Evolutionary conservation across 768 basidiomycete genomes (phyloP).

Genomic region (Phlebiopsis gigantea): DNA sequence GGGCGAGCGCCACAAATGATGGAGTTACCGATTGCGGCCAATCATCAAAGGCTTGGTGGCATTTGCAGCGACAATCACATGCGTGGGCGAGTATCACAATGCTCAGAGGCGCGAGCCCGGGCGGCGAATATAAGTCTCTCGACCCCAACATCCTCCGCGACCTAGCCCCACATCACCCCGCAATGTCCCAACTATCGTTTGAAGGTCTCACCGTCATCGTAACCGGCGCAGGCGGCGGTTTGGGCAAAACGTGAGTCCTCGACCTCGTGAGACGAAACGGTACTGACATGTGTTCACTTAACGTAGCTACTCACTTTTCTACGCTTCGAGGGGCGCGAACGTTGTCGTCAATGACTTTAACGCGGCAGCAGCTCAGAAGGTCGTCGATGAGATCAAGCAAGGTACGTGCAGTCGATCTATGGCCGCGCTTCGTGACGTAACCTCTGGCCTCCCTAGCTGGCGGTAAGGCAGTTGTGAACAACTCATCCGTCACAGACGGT

Average conservation of each 20-base stretch:
- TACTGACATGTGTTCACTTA: neutral
- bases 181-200: conserved; percentile 51
- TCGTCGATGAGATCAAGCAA: conserved; percentile 82
- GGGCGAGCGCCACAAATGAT: too few species aligned
- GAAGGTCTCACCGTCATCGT: conserved; percentile 88
- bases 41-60: conserved; percentile 1
- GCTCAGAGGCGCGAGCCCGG: neutral
- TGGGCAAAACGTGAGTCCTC: conserved; percentile 78
- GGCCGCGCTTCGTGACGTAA: neutral
- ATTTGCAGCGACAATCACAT: conserved; percentile 1
- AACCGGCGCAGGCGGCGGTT: conserved; percentile 93
- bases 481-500: conserved; percentile 84
- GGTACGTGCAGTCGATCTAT: conserved; percentile 41
- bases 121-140: neutral
- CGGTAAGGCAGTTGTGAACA: conserved; percentile 84
- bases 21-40: neutral
- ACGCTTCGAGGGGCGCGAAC: conserved; percentile 89
- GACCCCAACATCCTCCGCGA: neutral
- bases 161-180: neutral
- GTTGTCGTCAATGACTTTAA: conserved; percentile 96
- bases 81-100: conserved; percentile 5
- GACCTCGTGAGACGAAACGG: neutral
- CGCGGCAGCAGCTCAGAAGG: conserved; percentile 79
- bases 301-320: conserved; percentile 80
- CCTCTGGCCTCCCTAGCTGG: conserved; percentile 48